Evolutionary conservation across 495 filamentous ascomycete genomes (phyloP).

Genomic region (Haplographium delicatum): DNA sequence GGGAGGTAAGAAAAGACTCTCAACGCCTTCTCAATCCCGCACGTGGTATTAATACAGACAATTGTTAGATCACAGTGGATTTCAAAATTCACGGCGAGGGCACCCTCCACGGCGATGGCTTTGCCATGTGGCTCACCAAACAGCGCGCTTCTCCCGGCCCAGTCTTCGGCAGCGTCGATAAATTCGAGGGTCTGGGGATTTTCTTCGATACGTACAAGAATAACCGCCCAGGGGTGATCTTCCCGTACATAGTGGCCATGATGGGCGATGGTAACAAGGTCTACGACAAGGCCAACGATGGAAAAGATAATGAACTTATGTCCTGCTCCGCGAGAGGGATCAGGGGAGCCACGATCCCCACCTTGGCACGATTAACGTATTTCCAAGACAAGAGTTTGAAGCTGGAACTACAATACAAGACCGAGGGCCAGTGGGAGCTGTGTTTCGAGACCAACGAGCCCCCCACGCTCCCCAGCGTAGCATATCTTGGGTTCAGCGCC

Average conservation of each 20-base stretch:
- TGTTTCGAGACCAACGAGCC: conserved; percentile 77
- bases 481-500: conserved; percentile 92
- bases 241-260: conserved; percentile 99
- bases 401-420: conserved; percentile 91
- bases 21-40: background rate
- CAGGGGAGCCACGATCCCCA: conserved; percentile 68
- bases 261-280: conserved; percentile 80
- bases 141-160: conserved; percentile 74
- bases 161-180: conserved; percentile 85
- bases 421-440: conserved; percentile 76
- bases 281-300: conserved; percentile 94
- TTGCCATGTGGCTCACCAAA: conserved; percentile 98
- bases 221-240: conserved; percentile 89
- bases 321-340: conserved; percentile 95
- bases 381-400: conserved; percentile 92
- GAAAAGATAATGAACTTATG: conserved; percentile 85
- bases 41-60: background rate
- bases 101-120: conserved; percentile 88
- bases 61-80: conserved; percentile 75
- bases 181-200: conserved; percentile 90
- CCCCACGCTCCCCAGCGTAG: conserved; percentile 78
- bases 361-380: conserved; percentile 86
- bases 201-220: conserved; percentile 99
- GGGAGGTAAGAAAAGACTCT: conserved; percentile 59
- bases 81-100: conserved; percentile 84